A percentile compares a stretch with the other conserved stretches of the same genome.
Conservation (phyloP, 805 yeast genomes). For the Starmera pachycereana region DNA sequence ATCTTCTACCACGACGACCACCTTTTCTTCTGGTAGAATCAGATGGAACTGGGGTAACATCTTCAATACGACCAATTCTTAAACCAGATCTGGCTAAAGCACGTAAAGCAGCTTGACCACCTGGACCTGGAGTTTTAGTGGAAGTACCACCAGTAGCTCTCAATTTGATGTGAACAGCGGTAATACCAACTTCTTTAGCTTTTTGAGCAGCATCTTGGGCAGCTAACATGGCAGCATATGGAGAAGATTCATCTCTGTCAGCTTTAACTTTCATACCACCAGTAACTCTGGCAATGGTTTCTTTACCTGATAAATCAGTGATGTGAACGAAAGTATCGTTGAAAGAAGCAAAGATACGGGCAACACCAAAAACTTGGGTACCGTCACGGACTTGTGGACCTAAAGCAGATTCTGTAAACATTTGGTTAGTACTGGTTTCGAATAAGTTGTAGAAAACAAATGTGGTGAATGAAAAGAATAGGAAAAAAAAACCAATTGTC, state of each 20-base stretch:
- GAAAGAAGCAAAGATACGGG: conserved; percentile 99
- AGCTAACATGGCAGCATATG: conserved; percentile 99
- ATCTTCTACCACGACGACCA: conserved; percentile 99
- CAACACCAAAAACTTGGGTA: conserved; percentile 99
- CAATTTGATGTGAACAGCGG: conserved; percentile 98
- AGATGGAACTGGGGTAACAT: conserved; percentile 99
- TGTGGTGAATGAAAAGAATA: too few species aligned
- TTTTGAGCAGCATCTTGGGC: conserved; percentile 99
- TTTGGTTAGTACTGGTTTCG: conserved; percentile 11
- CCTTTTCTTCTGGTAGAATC: conserved; percentile 99
- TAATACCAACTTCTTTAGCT: conserved; percentile 99
- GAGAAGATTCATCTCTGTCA: conserved; percentile 99
- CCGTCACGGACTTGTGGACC: conserved; percentile 93
- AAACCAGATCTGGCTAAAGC: conserved; percentile 99
- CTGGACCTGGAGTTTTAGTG: conserved; percentile 99
- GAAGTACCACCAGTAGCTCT: conserved; percentile 99
- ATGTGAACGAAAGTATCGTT: conserved; percentile 99
- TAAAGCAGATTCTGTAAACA: conserved; percentile 40
- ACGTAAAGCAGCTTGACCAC: conserved; percentile 99
- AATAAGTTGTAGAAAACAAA: too few species aligned
- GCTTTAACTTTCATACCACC: conserved; percentile 99
- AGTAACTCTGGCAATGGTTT: conserved; percentile 99
- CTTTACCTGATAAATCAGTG: conserved; percentile 99
- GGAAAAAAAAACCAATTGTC: too few species aligned
- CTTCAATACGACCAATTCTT: conserved; percentile 99